These are phyloP conservation scores for Guadua angustifolia DNA, from an alignment of 176 grass and related monocot species.

Conservation along the genomic window DNA sequence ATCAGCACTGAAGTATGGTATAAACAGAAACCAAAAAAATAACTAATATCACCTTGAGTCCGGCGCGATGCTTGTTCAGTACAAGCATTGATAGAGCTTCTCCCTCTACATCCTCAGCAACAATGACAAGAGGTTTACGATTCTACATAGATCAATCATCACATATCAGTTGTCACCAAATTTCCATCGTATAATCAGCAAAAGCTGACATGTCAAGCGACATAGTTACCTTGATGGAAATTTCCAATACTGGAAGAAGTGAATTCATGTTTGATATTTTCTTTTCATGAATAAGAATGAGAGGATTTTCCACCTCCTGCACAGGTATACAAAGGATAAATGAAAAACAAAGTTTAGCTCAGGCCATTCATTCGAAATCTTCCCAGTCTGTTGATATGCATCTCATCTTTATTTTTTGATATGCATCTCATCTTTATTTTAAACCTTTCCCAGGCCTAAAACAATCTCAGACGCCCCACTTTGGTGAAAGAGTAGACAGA, in stretches of 20 bases:
- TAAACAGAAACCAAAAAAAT: background rate
- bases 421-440: background rate
- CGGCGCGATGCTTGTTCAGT: conserved; percentile 84
- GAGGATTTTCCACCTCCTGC: conserved; percentile 79
- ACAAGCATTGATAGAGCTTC: conserved; percentile 86
- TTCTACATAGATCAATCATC: conserved; percentile 53
- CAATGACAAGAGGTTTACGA: conserved; percentile 73
- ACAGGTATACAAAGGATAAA: conserved; percentile 41
- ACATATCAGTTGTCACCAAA: conserved; percentile 36
- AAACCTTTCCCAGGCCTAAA: conserved; percentile 6
- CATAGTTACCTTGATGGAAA: conserved; percentile 73
- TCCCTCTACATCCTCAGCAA: conserved; percentile 84
- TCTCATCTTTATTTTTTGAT: conserved; percentile 9
- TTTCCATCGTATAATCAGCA: conserved; percentile 5
- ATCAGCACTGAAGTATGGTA: too few species aligned
- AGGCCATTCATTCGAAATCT: background rate
- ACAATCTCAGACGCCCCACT: background rate
- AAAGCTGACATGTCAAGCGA: background rate
- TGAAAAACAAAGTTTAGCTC: background rate
- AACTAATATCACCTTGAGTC: conserved; percentile 72
- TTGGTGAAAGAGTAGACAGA: conserved; percentile 5
- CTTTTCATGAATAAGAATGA: conserved; percentile 97
- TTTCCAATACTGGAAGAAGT: conserved; percentile 67
- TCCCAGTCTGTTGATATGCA: background rate
- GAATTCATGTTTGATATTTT: conserved; percentile 92